phyloP scores from a whole-genome alignment of 1,139 yeast genomes.

The Pichia sp. region DNA sequence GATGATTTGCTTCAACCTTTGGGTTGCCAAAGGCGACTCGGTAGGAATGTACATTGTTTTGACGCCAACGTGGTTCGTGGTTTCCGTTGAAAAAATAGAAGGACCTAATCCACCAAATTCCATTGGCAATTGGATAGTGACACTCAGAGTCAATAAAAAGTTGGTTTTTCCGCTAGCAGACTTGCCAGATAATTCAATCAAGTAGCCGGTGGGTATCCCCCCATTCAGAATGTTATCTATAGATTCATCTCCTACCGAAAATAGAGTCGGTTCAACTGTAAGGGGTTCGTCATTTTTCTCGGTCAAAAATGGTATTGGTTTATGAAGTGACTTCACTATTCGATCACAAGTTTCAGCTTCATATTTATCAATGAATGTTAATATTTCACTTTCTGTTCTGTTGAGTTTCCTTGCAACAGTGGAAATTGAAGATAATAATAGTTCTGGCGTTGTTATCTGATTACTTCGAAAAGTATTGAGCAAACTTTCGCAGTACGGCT shows the following conservation, averaged over 20 bases:
- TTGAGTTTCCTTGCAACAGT: slow-evolving; percentile 44
- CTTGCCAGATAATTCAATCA: slow-evolving; percentile 81
- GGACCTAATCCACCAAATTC: slow-evolving; percentile 44
- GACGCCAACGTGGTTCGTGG: slow-evolving; percentile 3
- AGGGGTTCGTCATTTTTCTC: not conserved
- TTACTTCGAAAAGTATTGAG: slow-evolving; percentile 27
- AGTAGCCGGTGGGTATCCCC: slow-evolving; percentile 61
- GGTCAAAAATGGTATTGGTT: not conserved
- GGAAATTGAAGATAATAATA: slow-evolving; percentile 36
- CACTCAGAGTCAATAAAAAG: slow-evolving; percentile 58
- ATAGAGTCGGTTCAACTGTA: slow-evolving; percentile 12
- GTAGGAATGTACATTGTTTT: slow-evolving; percentile 68
- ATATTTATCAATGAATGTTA: slow-evolving; percentile 37
- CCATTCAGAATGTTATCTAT: slow-evolving; percentile 52
- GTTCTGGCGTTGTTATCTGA: slow-evolving; percentile 39
- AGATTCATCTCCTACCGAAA: slow-evolving; percentile 57
- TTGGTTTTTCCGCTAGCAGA: slow-evolving; percentile 87
- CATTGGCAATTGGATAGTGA: slow-evolving; percentile 49
- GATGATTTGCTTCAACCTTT: slow-evolving; percentile 42
- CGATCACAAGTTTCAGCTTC: slow-evolving; percentile 21
- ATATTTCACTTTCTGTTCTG: slow-evolving; percentile 46
- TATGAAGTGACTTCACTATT: not conserved
- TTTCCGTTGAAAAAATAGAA: slow-evolving; percentile 20
- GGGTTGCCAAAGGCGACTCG: slow-evolving; percentile 67
- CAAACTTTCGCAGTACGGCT: slow-evolving; percentile 18